A percentile compares a stretch with the other conserved stretches of the same genome.
phyloP scores from a whole-genome alignment of 2,329 filamentous ascomycete genomes.

The Fusarium staphyleae region DNA sequence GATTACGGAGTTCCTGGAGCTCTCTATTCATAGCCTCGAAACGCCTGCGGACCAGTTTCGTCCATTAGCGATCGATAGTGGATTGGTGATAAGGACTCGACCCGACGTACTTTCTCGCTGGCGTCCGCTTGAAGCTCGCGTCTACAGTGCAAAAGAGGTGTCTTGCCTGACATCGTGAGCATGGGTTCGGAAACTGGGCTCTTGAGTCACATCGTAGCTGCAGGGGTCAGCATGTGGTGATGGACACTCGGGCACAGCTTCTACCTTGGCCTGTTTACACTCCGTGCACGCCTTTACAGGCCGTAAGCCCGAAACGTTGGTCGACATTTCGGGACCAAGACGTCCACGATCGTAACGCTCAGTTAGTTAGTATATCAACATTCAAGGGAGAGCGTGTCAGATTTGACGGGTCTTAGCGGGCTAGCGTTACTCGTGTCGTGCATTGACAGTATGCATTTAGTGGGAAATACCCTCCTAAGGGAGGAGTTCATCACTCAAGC shows the following conservation, averaged over 20 bases:
- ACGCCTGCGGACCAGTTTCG: not conserved
- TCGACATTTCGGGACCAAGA: not conserved
- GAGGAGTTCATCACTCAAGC: too few species aligned
- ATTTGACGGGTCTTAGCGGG: too few species aligned
- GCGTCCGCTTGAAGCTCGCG: conserved; percentile 27
- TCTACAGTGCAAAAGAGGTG: conserved; percentile 34
- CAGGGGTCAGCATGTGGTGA: not conserved
- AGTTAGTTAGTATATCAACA: too few species aligned
- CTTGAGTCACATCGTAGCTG: conserved; percentile 35
- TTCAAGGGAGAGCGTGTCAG: too few species aligned
- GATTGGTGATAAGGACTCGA: too few species aligned
- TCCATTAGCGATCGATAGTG: not conserved
- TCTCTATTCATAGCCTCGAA: conserved; percentile 32
- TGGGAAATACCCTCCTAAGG: too few species aligned
- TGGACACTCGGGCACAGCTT: not conserved
- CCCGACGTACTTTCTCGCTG: conserved; percentile 22
- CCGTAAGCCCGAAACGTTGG: not conserved
- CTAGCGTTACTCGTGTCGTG: too few species aligned
- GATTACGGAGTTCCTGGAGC: conserved; percentile 31
- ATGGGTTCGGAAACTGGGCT: conserved; percentile 29
- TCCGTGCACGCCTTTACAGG: conserved; percentile 26
- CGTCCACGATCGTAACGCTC: too few species aligned
- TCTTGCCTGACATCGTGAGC: conserved; percentile 24
- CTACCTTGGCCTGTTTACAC: conserved; percentile 29
- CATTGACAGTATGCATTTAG: too few species aligned